Conservation (phyloP, 2,329 filamentous ascomycete species). For the Sarocladium kiliense region DNA sequence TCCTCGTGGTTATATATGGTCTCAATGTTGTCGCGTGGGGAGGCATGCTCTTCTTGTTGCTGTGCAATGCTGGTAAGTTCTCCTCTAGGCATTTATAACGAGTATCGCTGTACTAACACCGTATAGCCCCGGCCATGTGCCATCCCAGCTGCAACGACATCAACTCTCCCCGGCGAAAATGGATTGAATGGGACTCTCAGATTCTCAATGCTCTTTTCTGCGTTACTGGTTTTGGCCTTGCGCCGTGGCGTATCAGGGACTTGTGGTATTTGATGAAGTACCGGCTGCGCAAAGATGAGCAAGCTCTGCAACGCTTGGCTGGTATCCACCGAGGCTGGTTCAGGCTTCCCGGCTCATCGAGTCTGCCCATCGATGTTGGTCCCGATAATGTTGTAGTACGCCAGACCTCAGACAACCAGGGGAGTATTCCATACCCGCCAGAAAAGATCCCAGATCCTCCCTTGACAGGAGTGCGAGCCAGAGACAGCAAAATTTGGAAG, state of each 20-base stretch:
- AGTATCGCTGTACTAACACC: neutral
- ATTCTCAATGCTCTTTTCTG: slow-evolving; percentile 78
- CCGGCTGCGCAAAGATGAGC: slow-evolving; percentile 45
- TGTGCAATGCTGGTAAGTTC: slow-evolving; percentile 57
- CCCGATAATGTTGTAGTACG: slow-evolving; percentile 44
- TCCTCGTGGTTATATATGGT: slow-evolving; percentile 72
- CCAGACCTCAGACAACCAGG: slow-evolving; percentile 30
- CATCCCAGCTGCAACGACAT: slow-evolving; percentile 63
- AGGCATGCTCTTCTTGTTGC: slow-evolving; percentile 81
- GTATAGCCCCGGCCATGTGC: slow-evolving; percentile 63
- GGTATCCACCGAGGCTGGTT: slow-evolving; percentile 75
- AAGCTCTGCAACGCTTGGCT: slow-evolving; percentile 62
- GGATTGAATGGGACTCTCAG: slow-evolving; percentile 83
- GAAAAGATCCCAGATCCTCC: slow-evolving; percentile 60
- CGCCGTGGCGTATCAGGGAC: slow-evolving; percentile 81
- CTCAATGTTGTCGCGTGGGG: slow-evolving; percentile 86
- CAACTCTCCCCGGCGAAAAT: slow-evolving; percentile 70
- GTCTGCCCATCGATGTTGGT: slow-evolving; percentile 48
- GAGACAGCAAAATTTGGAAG: slow-evolving; percentile 66
- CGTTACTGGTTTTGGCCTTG: slow-evolving; percentile 77
- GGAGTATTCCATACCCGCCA: slow-evolving; percentile 55
- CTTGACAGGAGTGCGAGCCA: slow-evolving; percentile 65
- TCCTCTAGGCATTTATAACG: neutral
- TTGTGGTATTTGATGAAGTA: slow-evolving; percentile 67
- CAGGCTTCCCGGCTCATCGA: slow-evolving; percentile 61